These are phyloP conservation scores for Cutaneotrichosporon daszewskae DNA, from an alignment of 1,284 basidiomycete genomes.

Conservation along the genomic window DNA sequence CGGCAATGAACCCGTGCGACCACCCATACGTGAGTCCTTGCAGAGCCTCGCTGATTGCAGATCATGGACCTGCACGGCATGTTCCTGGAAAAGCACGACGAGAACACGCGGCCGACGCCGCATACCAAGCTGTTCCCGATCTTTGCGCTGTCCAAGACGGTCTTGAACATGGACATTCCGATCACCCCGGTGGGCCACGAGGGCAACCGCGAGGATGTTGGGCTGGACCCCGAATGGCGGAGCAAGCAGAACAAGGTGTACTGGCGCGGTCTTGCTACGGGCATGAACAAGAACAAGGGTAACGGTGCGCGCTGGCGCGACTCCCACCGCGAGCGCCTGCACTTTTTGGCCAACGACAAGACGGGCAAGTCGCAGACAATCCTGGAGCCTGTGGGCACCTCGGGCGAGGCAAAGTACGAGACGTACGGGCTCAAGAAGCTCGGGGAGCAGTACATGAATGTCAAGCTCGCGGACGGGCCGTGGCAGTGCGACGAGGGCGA, in stretches of 20 bases:
- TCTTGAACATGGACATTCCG: slow-evolving; percentile 46
- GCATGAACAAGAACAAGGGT: slow-evolving; percentile 42
- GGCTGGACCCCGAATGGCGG: slow-evolving; percentile 43
- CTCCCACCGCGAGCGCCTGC: slow-evolving; percentile 45
- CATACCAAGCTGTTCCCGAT: slow-evolving; percentile 47
- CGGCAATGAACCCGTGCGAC: slow-evolving; percentile 46
- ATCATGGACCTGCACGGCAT: slow-evolving; percentile 47
- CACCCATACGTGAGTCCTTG: slow-evolving; percentile 38
- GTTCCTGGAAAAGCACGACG: slow-evolving; percentile 41
- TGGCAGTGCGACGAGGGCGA: slow-evolving; percentile 47
- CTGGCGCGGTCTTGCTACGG: slow-evolving; percentile 47
- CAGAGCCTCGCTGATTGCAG: slow-evolving; percentile 6
- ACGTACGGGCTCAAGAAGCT: slow-evolving; percentile 28
- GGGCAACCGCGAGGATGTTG: slow-evolving; percentile 41
- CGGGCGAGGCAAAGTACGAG: slow-evolving; percentile 37
- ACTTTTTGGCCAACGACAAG: slow-evolving; percentile 42
- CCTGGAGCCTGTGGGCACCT: slow-evolving; percentile 31
- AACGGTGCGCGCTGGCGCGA: slow-evolving; percentile 40
- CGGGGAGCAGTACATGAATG: slow-evolving; percentile 45
- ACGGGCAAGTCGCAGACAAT: slow-evolving; percentile 27
- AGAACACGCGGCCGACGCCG: slow-evolving; percentile 40
- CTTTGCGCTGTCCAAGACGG: slow-evolving; percentile 43
- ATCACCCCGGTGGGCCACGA: slow-evolving; percentile 46
- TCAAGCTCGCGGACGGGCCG: slow-evolving; percentile 37
- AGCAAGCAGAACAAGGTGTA: slow-evolving; percentile 45